These are phyloP conservation scores for Saccharum spontaneum DNA, from an alignment of 176 grass and related monocot genomes.

Conservation along the genomic window DNA sequence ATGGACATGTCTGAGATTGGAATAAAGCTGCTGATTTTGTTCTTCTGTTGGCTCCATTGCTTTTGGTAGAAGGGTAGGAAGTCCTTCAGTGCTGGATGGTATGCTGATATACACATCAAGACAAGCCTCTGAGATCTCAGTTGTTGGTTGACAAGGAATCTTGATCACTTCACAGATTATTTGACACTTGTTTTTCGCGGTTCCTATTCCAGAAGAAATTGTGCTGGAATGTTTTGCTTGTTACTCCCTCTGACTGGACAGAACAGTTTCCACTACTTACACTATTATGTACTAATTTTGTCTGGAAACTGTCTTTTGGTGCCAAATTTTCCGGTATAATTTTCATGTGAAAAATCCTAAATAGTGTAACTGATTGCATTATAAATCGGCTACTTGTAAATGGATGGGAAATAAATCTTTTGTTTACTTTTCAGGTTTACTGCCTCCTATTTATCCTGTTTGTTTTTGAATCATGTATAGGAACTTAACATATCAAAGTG, in stretches of 20 bases:
- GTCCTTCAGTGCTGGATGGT: not conserved
- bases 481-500: not conserved
- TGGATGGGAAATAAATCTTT: not conserved
- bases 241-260: not conserved
- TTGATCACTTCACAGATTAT: not conserved
- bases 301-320: not conserved
- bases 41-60: constrained; percentile 28
- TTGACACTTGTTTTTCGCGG: not conserved
- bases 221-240: not conserved
- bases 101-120: not conserved
- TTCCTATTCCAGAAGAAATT: constrained; percentile 16
- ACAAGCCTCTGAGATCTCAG: not conserved
- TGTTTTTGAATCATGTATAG: not conserved
- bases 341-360: not conserved
- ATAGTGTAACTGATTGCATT: not conserved
- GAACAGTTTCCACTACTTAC: not conserved
- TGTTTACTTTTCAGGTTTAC: not conserved
- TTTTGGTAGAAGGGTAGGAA: constrained; percentile 38
- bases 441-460: not conserved
- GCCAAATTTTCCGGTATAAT: not conserved
- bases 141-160: not conserved
- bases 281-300: no score
- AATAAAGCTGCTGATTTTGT: constrained; percentile 43
- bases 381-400: not conserved
- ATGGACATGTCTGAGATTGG: not conserved